phyloP scores from a whole-genome alignment of 2,329 filamentous ascomycete species.

The Shiraia bambusicola region DNA sequence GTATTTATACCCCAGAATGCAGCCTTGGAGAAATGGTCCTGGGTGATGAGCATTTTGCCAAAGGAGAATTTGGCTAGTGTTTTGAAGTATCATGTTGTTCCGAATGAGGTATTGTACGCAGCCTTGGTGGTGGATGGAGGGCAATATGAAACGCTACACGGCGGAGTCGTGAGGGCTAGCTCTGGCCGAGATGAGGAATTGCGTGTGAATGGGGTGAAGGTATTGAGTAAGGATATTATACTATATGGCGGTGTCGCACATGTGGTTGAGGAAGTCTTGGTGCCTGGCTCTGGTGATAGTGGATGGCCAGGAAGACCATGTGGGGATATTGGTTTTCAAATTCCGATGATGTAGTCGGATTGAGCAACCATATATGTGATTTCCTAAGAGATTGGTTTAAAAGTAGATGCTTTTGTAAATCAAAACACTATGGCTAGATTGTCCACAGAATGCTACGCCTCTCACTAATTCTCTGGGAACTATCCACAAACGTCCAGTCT shows the following conservation, averaged over 20 bases:
- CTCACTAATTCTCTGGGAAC: too few species aligned
- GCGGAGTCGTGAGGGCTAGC: background rate
- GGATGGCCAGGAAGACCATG: background rate
- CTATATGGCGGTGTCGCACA: conserved; percentile 1
- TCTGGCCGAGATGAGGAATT: background rate
- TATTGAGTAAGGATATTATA: background rate
- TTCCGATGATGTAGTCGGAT: too few species aligned
- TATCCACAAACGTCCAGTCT: too few species aligned
- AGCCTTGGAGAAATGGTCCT: background rate
- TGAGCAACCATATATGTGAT: too few species aligned
- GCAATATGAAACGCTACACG: background rate
- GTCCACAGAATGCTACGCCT: too few species aligned
- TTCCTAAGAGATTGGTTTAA: too few species aligned
- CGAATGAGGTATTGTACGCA: conserved; percentile 1
- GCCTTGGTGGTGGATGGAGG: background rate
- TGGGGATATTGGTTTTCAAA: too few species aligned
- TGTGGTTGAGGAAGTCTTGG: background rate
- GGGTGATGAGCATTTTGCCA: background rate
- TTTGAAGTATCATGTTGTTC: background rate
- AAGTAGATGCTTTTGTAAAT: too few species aligned
- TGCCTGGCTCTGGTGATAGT: background rate
- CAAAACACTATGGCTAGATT: too few species aligned
- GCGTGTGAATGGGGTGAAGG: background rate
- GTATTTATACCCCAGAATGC: background rate
- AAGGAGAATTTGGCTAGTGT: background rate